Evolutionary conservation across 2,329 filamentous ascomycete species (phyloP), one percentile per base, ranked within the genome.

Genomic region (Paraphoma chrysanthemicola): DNA sequence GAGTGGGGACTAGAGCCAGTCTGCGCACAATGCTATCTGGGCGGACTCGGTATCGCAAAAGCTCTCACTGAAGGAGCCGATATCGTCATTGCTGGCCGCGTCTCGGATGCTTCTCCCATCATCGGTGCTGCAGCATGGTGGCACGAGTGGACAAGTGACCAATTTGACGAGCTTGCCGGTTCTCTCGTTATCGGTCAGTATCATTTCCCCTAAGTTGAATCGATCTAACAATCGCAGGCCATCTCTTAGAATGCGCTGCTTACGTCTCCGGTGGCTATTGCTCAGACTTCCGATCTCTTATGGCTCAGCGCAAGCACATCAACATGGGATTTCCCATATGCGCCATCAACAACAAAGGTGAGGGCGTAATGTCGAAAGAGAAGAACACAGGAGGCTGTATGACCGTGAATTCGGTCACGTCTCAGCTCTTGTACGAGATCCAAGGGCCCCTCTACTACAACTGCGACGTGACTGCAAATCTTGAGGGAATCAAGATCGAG

Each of bases 381-480:
- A 70, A 75, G 7, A 64, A 67, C 2, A 77, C 77, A 0, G 76
- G 78, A 16, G 69, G 69, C 23, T 47, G 57, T 16, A 68, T 72
- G 53, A 67, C 63, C 7, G 66, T 65, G 18, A 60, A 64, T 33
- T 62, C 65, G 8, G 60, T 67, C 17, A 68, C 61, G 11, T 66
- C 64, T 9, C 79, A 81, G 48, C 62, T 81, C 1, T 66, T 81
- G 0, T 81, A 81, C 43, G 79, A 81, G 55, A 74, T 81, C 28
- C 79, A 81, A n/a, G 67, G 65, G 11, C 65, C 65, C 6, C 58
- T 76, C 70, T 54, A 86, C 67, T 83, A 80, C 77, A 85, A 86
- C 72, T 82, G 79, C 4, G 84, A 86, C 59, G 83, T 86, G 28
- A 84, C 81, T 0, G 84, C 84, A 0, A 66, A 83, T 18, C 72